Conservation (phyloP, 1,284 basidiomycete genomes). For the Serendipita sp. region DNA sequence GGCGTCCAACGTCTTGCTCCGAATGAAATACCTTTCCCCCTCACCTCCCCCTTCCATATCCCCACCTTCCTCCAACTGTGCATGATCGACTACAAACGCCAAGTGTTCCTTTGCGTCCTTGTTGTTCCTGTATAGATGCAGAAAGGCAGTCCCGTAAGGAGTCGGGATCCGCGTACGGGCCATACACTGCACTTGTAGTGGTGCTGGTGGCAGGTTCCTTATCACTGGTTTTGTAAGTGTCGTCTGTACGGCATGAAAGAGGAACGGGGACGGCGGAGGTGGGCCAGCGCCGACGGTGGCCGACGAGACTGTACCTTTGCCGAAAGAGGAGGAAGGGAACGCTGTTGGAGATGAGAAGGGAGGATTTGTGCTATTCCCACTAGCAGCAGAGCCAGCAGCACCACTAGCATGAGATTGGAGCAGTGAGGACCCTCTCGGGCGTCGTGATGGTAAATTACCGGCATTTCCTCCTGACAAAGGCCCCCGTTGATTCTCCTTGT, state of each 20-base stretch:
- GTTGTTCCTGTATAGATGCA: constrained; percentile 91
- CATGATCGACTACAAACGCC: constrained; percentile 89
- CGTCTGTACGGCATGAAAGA: neutral
- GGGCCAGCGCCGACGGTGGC: neutral
- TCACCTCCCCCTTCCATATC: constrained; percentile 22
- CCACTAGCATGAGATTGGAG: constrained; percentile 17
- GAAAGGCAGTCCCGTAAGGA: constrained; percentile 84
- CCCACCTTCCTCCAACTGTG: constrained; percentile 44
- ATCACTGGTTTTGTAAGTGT: neutral
- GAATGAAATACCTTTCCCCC: constrained; percentile 37
- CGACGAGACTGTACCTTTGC: neutral
- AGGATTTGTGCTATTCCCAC: neutral
- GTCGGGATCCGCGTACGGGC: constrained; percentile 95
- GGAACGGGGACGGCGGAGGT: neutral
- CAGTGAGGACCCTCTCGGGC: constrained; percentile 16
- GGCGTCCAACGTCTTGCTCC: constrained; percentile 72
- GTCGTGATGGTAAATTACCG: constrained; percentile 26
- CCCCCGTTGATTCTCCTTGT: constrained; percentile 12
- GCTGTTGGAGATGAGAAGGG: constrained; percentile 10
- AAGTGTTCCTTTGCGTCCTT: constrained; percentile 88
- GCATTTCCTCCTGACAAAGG: constrained; percentile 17
- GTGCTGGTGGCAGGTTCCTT: constrained; percentile 12
- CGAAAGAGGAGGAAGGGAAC: neutral
- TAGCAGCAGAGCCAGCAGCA: constrained; percentile 11
- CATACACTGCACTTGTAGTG: constrained; percentile 73